phyloP scores from a whole-genome alignment of 2,329 filamentous ascomycete species.

The Pleomassaria siparia region DNA sequence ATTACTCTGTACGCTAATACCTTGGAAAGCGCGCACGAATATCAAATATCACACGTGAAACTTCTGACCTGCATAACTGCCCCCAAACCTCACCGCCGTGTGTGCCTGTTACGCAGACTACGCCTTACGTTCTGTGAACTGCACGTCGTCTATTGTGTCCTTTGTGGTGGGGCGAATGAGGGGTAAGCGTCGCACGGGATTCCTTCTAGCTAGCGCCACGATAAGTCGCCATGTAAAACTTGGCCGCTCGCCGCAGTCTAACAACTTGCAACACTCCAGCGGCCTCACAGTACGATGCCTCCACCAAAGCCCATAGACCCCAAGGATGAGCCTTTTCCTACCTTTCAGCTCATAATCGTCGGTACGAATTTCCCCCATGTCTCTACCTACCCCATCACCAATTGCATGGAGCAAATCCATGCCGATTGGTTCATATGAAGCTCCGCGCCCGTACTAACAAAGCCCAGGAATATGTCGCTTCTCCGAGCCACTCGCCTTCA shows the following conservation, averaged over 20 bases:
- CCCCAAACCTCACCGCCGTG: background rate
- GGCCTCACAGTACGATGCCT: conserved; percentile 2
- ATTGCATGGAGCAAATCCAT: conserved; percentile 1
- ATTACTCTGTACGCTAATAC: background rate
- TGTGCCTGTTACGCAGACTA: background rate
- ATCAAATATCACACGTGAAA: background rate
- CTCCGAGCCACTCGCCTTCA: conserved; percentile 89
- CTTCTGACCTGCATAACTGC: background rate
- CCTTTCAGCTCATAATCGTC: conserved; percentile 49
- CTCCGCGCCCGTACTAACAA: conserved; percentile 6
- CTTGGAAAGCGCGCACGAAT: background rate
- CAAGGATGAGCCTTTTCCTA: conserved; percentile 46
- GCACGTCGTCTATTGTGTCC: background rate
- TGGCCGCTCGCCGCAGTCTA: background rate
- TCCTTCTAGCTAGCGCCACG: background rate
- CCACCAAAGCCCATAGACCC: conserved; percentile 8
- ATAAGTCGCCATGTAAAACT: conserved; percentile 1
- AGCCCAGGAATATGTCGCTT: conserved; percentile 81
- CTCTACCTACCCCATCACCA: background rate
- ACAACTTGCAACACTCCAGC: background rate
- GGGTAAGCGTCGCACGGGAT: background rate
- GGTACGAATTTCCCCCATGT: conserved; percentile 32
- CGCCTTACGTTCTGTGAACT: background rate
- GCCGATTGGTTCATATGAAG: background rate
- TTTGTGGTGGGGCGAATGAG: background rate